Percentiles rank a stretch among this genome's conserved stretches.
These are phyloP conservation scores for Whalleya microplaca DNA, from an alignment of 2,329 filamentous ascomycete genomes.

Conservation along the genomic window DNA sequence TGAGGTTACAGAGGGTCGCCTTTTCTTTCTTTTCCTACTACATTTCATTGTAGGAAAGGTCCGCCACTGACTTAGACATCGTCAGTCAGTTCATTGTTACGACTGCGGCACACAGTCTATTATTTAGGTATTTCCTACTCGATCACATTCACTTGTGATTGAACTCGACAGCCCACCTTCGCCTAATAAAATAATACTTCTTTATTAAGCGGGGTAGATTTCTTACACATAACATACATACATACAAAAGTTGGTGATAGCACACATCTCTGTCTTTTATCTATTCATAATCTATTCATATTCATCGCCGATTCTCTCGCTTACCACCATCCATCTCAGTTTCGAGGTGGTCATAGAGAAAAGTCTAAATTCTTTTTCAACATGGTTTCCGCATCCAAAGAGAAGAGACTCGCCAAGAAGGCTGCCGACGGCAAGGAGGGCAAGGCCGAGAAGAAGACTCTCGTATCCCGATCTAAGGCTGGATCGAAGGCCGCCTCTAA, in stretches of 20 bases:
- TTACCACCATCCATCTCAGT: conserved; percentile 2
- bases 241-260: too few relatives aligned
- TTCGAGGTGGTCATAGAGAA: conserved; percentile 14
- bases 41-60: background rate
- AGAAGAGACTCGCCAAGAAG: conserved; percentile 73
- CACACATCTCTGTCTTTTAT: conserved; percentile 5
- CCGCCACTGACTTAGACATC: background rate
- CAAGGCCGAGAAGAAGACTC: conserved; percentile 78
- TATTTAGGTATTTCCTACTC: conserved; percentile 6
- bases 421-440: conserved; percentile 71
- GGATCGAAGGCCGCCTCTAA: conserved; percentile 71
- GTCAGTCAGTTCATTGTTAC: conserved; percentile 3
- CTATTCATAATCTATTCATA: background rate
- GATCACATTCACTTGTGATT: conserved; percentile 35
- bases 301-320: conserved; percentile 2
- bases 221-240: too few relatives aligned
- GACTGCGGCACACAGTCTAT: too few relatives aligned
- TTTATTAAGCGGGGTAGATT: conserved; percentile 27
- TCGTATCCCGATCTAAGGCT: conserved; percentile 66
- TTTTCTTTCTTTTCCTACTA: too few relatives aligned
- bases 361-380: conserved; percentile 36
- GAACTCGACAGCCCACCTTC: conserved; percentile 5
- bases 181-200: conserved; percentile 1
- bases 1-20: too few relatives aligned
- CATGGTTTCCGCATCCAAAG: conserved; percentile 72